Base-by-base conservation (phyloP, 2,329 filamentous ascomycete genomes). In the Paecilomyces dactylethromorphus region DNA sequence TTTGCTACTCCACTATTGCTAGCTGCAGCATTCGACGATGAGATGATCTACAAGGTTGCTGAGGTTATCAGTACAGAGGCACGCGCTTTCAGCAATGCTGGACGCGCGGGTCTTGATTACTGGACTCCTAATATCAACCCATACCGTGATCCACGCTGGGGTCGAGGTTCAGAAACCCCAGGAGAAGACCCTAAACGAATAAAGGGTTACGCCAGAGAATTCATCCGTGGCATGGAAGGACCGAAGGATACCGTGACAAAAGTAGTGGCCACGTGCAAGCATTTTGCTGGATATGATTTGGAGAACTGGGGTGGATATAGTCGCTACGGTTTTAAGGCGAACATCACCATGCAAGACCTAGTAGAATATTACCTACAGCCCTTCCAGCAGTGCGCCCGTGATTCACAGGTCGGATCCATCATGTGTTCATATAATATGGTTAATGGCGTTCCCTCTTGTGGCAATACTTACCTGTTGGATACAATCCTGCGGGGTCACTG, bases 71-170 rank as follows among this genome's bases (percentile, higher is more conserved):
- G 73, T 21, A 86, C 79, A 0, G 85, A 88, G 67, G 83, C 83
- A 1, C 76, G 85, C 54, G 84, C 85, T 0, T 88, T 87, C 68
- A 82, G 76, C 64, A 88, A 88, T 65, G 78, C 69, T 12, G 81
- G 80, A 5, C 71, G 77, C 10, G 78, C 80, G 1, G 82, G 61
- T n/a, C 55, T 65, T 13, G 62, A 63, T 54, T 62, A 60, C 66
- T 88, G 84, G 82, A 87, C 85, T 0, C 86, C 86, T 0, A 87
- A 87, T 65, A 83, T 87, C 67, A 87, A 87, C 66, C 80, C 82
- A 0, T 87, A 82, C 73, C 79, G 79, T 56, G 84, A 87, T 65
- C 84, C 84, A 1, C 73, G 84, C 31, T 85, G 83, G 84, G 84
- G 84, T 1, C 72, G 84, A 7, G 83, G 83, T 0, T 75, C 78